These are phyloP conservation scores for Jasminum sambac DNA, from an alignment of 257 asterid species.

Conservation along the genomic window DNA sequence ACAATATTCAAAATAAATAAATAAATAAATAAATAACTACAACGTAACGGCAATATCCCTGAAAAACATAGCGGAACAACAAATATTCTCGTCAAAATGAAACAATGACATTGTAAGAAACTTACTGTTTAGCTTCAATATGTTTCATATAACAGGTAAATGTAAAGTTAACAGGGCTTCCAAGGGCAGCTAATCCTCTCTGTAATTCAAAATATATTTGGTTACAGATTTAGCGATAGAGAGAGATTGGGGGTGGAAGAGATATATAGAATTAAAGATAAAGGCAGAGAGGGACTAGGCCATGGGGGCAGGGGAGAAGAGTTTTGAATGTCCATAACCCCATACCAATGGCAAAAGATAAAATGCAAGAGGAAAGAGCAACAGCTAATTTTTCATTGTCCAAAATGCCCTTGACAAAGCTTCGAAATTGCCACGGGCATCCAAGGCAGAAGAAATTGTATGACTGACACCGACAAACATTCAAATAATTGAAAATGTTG, in stretches of 20 bases:
- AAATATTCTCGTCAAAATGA: conserved; percentile 34
- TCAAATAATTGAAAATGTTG: not conserved
- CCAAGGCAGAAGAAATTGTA: not conserved
- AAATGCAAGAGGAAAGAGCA: not conserved
- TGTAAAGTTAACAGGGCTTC: conserved; percentile 6
- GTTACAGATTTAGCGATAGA: conserved; percentile 4
- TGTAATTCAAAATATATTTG: not conserved
- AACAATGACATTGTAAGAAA: conserved; percentile 15
- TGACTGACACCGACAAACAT: conserved; percentile 33
- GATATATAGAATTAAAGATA: not conserved
- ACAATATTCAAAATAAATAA: conserved; percentile 12
- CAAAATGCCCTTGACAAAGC: conserved; percentile 22
- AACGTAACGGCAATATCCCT: not conserved
- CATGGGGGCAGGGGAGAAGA: too few relatives aligned
- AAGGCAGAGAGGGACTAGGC: too few relatives aligned
- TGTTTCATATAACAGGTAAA: conserved; percentile 13
- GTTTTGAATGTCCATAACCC: too few relatives aligned
- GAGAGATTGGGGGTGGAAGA: not conserved
- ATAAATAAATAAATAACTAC: not conserved
- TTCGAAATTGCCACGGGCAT: conserved; percentile 14
- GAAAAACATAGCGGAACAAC: conserved; percentile 20
- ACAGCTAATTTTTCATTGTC: not conserved
- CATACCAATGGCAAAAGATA: not conserved
- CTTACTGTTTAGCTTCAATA: conserved; percentile 29
- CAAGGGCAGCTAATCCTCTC: conserved; percentile 5